Base-by-base conservation (phyloP, 345 rosid species). In the Tarenaya hassleriana region DNA sequence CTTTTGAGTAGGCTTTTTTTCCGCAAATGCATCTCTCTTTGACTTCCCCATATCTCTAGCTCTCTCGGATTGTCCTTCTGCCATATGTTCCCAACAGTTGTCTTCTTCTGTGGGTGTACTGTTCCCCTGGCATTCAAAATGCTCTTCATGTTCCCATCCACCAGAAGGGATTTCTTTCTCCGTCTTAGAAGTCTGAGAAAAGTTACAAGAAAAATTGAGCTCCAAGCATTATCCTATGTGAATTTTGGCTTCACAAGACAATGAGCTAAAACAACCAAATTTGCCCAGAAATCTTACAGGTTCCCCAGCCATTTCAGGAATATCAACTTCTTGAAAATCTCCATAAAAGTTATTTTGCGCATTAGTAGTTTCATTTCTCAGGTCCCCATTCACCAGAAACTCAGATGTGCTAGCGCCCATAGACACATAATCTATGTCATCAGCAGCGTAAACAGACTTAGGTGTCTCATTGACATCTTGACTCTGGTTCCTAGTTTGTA, bases 1-100 rank as follows among this genome's bases (percentile, higher is more conserved):
- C 73, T 77, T 77, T 43, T 50, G 63, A 58, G 33, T 69, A 7
- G 61, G 47, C 46, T 59, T 72, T 58, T 66, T 78, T 45, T 54
- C 66, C 49, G 60, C 59, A 16, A 46, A 21, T 56, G 69, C 64
- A 50, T 61, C 55, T 52, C 64, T 31, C 59, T 61, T 67, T 0
- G 12, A 7, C 31, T 55, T 55, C 7, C 53, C 50, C 11, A 1
- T 47, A 3, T 33, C 32, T 7, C 16, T 59, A 61, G 54, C 69
- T 66, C 50, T 74, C 52, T 16, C 21, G 34, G 67, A 33, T 50
- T 67, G 21, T 60, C 45, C 68, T 54, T 59, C 66, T 14, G 7
- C 62, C n/a, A 55, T 50, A 60, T 12, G n/a, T 43, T 58, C 82
- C 35, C 37, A 38, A 33, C 37, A 37, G 31, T 52, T 62, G 31